phyloP scores from a whole-genome alignment of 176 grass and related monocot species.

The Poa annua region DNA sequence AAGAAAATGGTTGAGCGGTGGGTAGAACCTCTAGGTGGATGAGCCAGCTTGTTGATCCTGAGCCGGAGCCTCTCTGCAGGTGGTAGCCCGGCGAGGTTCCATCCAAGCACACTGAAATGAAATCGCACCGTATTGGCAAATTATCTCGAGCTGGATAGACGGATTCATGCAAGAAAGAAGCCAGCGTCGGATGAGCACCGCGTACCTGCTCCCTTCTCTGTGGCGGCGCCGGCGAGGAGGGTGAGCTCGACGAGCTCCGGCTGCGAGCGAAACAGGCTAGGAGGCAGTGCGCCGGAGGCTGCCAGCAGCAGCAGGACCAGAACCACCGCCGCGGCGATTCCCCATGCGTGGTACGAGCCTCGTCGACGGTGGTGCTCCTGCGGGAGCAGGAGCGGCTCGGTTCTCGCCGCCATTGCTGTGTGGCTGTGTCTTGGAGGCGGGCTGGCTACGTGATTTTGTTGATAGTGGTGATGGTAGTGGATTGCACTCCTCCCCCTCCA shows the following conservation, averaged over 20 bases:
- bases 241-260: conserved; percentile 47
- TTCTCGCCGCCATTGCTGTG: too few species aligned
- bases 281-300: not conserved
- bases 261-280: not conserved
- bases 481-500: too few species aligned
- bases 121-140: not conserved
- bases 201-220: conserved; percentile 55
- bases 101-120: conserved; percentile 46
- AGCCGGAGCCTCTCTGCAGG: conserved; percentile 65
- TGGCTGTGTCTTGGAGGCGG: too few species aligned
- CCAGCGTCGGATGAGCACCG: not conserved
- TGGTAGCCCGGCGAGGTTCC: conserved; percentile 77
- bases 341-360: too few species aligned
- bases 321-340: too few species aligned
- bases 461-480: too few species aligned
- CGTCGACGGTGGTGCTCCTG: too few species aligned
- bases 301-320: conserved; percentile 2
- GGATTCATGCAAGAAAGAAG: not conserved
- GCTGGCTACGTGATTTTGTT: too few species aligned
- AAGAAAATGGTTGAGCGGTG: not conserved
- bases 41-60: conserved; percentile 62
- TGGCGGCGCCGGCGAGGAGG: conserved; percentile 44
- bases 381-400: too few species aligned
- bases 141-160: not conserved
- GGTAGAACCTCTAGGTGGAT: not conserved